Conservation (phyloP, 192 early-diverging fungal genomes). For the Backusella mclennaniae region DNA sequence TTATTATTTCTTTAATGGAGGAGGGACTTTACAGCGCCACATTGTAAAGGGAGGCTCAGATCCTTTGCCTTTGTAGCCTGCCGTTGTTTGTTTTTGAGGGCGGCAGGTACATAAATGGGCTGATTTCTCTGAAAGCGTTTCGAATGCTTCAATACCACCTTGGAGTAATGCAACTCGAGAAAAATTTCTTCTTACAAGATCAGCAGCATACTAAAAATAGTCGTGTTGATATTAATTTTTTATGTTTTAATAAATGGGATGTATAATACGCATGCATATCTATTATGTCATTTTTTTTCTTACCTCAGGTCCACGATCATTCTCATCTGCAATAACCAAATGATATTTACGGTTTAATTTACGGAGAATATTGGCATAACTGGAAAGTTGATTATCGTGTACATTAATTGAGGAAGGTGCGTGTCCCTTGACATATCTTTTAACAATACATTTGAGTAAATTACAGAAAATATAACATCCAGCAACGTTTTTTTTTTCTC, state of each 20-base stretch:
- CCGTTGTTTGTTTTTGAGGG: conserved; percentile 32
- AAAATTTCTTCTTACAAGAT: conserved; percentile 44
- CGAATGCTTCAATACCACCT: conserved; percentile 52
- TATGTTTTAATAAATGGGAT: not conserved
- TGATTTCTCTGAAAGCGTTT: conserved; percentile 5
- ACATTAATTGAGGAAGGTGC: conserved; percentile 56
- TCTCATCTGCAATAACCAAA: conserved; percentile 45
- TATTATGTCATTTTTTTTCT: not conserved
- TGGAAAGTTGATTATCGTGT: conserved; percentile 38
- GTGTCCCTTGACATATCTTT: conserved; percentile 53
- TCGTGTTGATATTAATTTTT: too few species aligned
- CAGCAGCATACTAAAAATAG: conserved; percentile 43
- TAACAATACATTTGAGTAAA: not conserved
- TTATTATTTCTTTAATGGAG: conserved; percentile 14
- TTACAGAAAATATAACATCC: not conserved
- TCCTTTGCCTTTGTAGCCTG: conserved; percentile 36
- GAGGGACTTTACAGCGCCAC: conserved; percentile 32
- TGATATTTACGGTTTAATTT: conserved; percentile 56
- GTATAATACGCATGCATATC: not conserved
- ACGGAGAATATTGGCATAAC: conserved; percentile 39
- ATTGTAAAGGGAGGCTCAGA: conserved; percentile 40
- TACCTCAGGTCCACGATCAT: conserved; percentile 51
- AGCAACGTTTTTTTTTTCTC: not conserved
- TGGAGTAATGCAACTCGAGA: conserved; percentile 46
- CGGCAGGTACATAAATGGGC: conserved; percentile 36